Percentiles rank a stretch among this genome's conserved stretches.
Evolutionary conservation across 2,329 filamentous ascomycete genomes (phyloP).

Genomic region (Fusarium avenaceum): DNA sequence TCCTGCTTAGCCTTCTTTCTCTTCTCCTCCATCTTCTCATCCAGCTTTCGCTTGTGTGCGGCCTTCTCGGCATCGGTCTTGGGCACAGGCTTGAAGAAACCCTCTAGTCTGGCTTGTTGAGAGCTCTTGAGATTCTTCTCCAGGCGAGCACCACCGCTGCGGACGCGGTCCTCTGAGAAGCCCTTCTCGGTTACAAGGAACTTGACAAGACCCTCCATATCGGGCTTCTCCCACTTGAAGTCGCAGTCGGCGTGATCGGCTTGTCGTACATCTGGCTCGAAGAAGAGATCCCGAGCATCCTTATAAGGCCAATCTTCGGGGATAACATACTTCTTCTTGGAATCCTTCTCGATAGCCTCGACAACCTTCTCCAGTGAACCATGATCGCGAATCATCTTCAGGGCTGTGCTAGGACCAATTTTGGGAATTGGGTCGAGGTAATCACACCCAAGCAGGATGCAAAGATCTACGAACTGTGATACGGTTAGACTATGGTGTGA

Average conservation of each 20-base stretch:
- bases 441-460: conserved; percentile 96
- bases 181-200: conserved; percentile 95
- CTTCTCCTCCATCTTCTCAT: conserved; percentile 90
- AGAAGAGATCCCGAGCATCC: conserved; percentile 92
- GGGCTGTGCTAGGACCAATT: conserved; percentile 88
- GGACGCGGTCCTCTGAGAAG: conserved; percentile 94
- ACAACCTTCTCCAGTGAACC: conserved; percentile 89
- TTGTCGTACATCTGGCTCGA: conserved; percentile 86
- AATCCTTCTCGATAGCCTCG: conserved; percentile 80
- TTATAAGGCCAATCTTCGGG: conserved; percentile 98
- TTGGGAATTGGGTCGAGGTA: conserved; percentile 98
- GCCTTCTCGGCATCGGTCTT: conserved; percentile 90
- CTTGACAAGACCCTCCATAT: conserved; percentile 88
- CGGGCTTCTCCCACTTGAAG: conserved; percentile 97
- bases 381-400: conserved; percentile 95
- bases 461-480: conserved; percentile 91
- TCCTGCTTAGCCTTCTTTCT: conserved; percentile 97
- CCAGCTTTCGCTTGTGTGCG: conserved; percentile 89
- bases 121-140: conserved; percentile 92
- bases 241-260: conserved; percentile 91
- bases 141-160: conserved; percentile 80
- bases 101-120: conserved; percentile 92
- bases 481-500: conserved; percentile 20
- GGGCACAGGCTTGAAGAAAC: conserved; percentile 94
- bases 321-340: conserved; percentile 83